Base-by-base conservation (phyloP, 208 protist species). In the Leishmania mexicana region DNA sequence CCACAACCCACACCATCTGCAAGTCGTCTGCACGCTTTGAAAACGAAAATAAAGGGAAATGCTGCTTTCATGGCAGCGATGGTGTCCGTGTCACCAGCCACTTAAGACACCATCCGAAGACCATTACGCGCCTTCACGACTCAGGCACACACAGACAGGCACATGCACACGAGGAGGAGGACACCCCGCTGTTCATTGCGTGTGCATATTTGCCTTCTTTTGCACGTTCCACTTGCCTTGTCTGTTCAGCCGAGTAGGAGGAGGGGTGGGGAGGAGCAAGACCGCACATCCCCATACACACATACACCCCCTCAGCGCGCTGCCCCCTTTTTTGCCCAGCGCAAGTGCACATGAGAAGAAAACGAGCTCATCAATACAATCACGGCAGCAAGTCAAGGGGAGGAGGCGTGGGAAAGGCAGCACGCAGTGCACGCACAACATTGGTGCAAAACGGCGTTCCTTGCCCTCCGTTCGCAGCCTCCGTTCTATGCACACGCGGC, bases 31-130 rank as follows among this genome's bases (percentile, higher is more conserved):
- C 31, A 68, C 2, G 31, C 58, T 31, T 68, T 7, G 4, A 68
- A 21, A 75, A 45, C 0, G 78, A 68, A 80, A 79, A 79, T 64
- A 68, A 77, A 76, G 68, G 83, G 64, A 49, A 49, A 15, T 24
- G 0, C 68, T 17, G 68, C 4, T 68, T 35, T 38, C 15, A 21
- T 40, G 62, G 31, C 0, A 13, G 28, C n/a, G 31, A 13, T 35
- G n/a, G n/a, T 35, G 13, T 38, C 31, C 31, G 15, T 4, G 62
- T 40, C 28, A 40, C 31, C 62, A 11, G 62, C 62, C 21, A 40
- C 31, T 4, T 19, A 68, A 8, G 62, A 68, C 21, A 31, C 28
- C 62, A 35, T 35, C 31, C 31, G 31, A 68, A 31, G 31, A 28
- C 2, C 8, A 24, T 8, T 31, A 17, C 62, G 31, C 28, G 10